phyloP scores from a whole-genome alignment of 345 rosid species.

The Lumnitzera racemosa region DNA sequence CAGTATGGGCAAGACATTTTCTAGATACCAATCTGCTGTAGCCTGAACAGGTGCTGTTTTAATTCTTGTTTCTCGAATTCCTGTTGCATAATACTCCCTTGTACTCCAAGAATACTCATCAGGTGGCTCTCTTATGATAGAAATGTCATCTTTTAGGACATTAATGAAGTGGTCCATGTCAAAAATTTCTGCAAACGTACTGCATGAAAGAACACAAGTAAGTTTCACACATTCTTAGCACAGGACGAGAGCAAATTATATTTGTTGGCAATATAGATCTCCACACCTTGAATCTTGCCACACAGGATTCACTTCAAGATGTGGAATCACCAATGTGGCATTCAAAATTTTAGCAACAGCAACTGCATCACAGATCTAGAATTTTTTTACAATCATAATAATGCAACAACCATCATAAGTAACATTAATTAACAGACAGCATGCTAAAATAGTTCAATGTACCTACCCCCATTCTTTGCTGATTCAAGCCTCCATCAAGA shows the following conservation, averaged over 20 bases:
- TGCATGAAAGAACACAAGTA: slow-evolving; percentile 25
- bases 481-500: slow-evolving; percentile 97
- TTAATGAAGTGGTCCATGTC: slow-evolving; percentile 78
- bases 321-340: slow-evolving; percentile 84
- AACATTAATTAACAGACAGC: not conserved
- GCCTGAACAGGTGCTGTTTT: slow-evolving; percentile 92
- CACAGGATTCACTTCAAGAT: slow-evolving; percentile 91
- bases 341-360: slow-evolving; percentile 90
- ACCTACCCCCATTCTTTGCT: slow-evolving; percentile 96
- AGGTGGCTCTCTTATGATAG: slow-evolving; percentile 63
- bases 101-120: slow-evolving; percentile 77
- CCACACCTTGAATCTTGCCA: slow-evolving; percentile 95
- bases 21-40: slow-evolving; percentile 78
- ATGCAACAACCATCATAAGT: not conserved
- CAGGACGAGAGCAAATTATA: not conserved
- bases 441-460: not conserved
- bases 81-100: slow-evolving; percentile 88
- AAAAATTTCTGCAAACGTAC: slow-evolving; percentile 77
- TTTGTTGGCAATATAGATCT: not conserved
- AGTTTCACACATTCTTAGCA: not conserved
- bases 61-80: slow-evolving; percentile 83
- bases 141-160: slow-evolving; percentile 47
- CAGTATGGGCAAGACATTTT: slow-evolving; percentile 77
- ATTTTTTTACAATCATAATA: not conserved
- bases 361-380: slow-evolving; percentile 94